Conservation (phyloP, 2,329 filamentous ascomycete genomes). For the Thielaviopsis populi region DNA sequence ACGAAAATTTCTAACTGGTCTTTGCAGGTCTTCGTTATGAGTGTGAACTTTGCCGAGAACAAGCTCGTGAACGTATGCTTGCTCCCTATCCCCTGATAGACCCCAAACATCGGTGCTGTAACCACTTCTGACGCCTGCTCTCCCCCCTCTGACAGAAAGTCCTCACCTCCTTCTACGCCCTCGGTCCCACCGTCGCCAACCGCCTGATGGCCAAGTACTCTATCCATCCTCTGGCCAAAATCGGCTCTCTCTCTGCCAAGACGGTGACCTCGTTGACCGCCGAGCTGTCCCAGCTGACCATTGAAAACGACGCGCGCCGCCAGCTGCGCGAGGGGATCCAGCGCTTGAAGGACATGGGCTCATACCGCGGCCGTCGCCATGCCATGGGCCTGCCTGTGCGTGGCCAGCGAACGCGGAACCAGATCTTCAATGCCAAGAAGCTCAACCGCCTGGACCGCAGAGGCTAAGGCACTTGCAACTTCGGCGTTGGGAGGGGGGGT, state of each 20-base stretch:
- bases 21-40: slow-evolving; percentile 64
- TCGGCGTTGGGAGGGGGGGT: no score
- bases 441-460: slow-evolving; percentile 43
- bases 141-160: slow-evolving; percentile 37
- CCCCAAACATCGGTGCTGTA: no score
- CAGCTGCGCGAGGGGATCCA: slow-evolving; percentile 72
- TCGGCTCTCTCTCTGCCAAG: slow-evolving; percentile 59
- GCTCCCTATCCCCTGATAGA: no score
- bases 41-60: slow-evolving; percentile 69
- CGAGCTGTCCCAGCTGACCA: slow-evolving; percentile 79
- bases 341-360: slow-evolving; percentile 77
- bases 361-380: slow-evolving; percentile 77
- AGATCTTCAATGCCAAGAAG: slow-evolving; percentile 45
- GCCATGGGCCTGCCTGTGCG: slow-evolving; percentile 84
- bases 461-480: slow-evolving; percentile 23
- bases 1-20: slow-evolving; percentile 2
- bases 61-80: slow-evolving; percentile 63
- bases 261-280: slow-evolving; percentile 71
- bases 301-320: slow-evolving; percentile 75
- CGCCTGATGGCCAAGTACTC: slow-evolving; percentile 77
- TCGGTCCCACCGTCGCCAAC: slow-evolving; percentile 54
- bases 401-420: slow-evolving; percentile 75
- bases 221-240: slow-evolving; percentile 68
- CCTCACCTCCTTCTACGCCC: slow-evolving; percentile 73
- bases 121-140: not conserved